Base-by-base conservation (phyloP, 768 basidiomycete species). In the Multifurca ochricompacta region DNA sequence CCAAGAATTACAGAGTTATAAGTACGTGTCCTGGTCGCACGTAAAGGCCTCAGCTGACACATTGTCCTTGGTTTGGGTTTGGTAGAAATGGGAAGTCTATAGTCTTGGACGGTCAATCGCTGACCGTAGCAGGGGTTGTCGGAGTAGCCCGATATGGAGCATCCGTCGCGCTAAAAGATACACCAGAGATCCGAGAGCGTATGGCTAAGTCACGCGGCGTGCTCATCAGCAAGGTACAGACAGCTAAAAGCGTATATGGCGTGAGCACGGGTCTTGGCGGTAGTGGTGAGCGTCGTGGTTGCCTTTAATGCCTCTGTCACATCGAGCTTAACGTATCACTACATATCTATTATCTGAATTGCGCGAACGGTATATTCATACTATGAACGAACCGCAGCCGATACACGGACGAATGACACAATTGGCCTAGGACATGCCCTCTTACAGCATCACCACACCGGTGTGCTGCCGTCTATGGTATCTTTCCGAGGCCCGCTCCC, bases 191-290 rank as follows among this genome's bases (percentile, higher is more conserved):
- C 59, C 74, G 72, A 57, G 70, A 71, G 11, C 80, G 77, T 34
- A 74, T 92, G 43, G 69, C 73, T 16, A 79, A 78, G 61, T 81
- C 83, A 60, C 81, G 84, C 32, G 68, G 74, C 42, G 77, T 83
- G 51, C 79, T 91, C 42, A 70, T 76, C 11, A 73, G 76, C 64
- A 90, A 90, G 69, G 75, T 91, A 40, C 74, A 77, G 16, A 73
- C 74, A 2, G 80, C 81, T n/a, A 75, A 78, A 45, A 87, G 84
- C 59, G 76, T 93, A 21, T 93, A 93, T 59, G 91, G 91, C 21
- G 83, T 92, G 28, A 85, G 85, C 46, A 87, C 87, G 4, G 91
- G 91, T 36, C 92, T 89, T 61, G 91, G 90, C 35, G 90, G 89
- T 16, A 86, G 83, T 63, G 83, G 85, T 74, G 52, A 43, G 69